Base-by-base conservation (phyloP, 805 yeast species). In the Wickerhamomyces bisporus region DNA sequence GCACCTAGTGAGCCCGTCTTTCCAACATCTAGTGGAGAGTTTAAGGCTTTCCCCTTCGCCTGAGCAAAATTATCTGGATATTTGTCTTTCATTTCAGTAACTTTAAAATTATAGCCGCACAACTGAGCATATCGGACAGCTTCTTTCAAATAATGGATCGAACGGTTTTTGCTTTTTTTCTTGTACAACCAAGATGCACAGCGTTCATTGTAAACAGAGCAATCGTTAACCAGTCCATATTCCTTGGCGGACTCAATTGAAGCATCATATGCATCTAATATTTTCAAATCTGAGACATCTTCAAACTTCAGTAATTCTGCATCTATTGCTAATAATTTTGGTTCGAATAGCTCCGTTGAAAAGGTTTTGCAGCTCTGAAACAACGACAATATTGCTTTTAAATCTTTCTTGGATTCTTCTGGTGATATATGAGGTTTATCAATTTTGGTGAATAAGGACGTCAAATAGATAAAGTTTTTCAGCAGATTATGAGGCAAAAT, bases 231-330 rank as follows among this genome's bases (percentile, higher is more conserved):
- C 15, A 57, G 47, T 10, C 58, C 57, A 26, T 50, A 41, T n/a
- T 44, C 43, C 6, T 53, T 49, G 1, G 73, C 68, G 4, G 42
- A 35, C n/a, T 62, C 66, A n/a, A 71, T 58, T 0, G 77, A 70
- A 18, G 58, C 65, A 36, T 71, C 74, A 46, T 66, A 74, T 14
- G 55, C 43, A 41, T 73, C 78, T 8, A 74, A 48, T 4, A 65
- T 56, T 17, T 59, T 65, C 16, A 74, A 46, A 15, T 62, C 61
- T 5, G 66, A 48, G 3, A 41, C 42, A 5, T 48, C 47, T 3
- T 51, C 48, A 8, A 53, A 40, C 19, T 38, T 48, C 36, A 53
- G n/a, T 9, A 48, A 13, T 36, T 65, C 55, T 2, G 74, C 74
- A 26, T 57, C 50, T 14, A 71, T 43, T 6, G 64, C 40, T 28